Percentiles rank a stretch among this genome's conserved stretches.
phyloP scores from a whole-genome alignment of 345 rosid genomes.

The Gossypium anomalum region DNA sequence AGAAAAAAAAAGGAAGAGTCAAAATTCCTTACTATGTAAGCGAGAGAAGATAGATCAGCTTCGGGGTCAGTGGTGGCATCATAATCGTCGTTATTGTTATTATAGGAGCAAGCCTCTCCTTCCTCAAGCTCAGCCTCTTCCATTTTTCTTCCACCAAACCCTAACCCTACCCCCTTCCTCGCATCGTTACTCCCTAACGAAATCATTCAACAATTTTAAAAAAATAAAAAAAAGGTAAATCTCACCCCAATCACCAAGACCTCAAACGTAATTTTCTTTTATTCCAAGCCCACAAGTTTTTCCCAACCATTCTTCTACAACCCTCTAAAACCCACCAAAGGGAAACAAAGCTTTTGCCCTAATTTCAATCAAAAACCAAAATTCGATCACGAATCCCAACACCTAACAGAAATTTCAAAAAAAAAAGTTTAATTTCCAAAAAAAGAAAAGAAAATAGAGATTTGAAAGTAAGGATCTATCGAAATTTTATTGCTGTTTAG shows the following conservation, averaged over 20 bases:
- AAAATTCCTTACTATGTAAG: constrained; percentile 66
- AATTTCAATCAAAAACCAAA: constrained; percentile 26
- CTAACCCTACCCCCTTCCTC: constrained; percentile 46
- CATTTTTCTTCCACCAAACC: constrained; percentile 37
- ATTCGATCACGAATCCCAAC: constrained; percentile 38
- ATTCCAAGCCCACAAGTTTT: constrained; percentile 16
- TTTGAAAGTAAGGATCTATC: constrained; percentile 8
- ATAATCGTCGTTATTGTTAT: constrained; percentile 44
- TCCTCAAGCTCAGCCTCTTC: constrained; percentile 72
- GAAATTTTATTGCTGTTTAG: neutral
- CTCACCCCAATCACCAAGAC: constrained; percentile 21
- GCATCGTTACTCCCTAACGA: constrained; percentile 47
- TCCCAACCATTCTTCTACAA: constrained; percentile 20
- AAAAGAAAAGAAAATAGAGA: constrained; percentile 2
- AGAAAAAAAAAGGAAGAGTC: neutral
- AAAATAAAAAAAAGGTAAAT: constrained; percentile 22
- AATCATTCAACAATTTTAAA: constrained; percentile 31
- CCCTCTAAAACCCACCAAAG: constrained; percentile 32
- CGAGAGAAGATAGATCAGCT: constrained; percentile 65
- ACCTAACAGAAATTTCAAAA: neutral
- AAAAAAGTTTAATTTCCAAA: constrained; percentile 8
- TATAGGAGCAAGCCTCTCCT: constrained; percentile 67
- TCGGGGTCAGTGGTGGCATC: constrained; percentile 61
- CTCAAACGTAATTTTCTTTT: constrained; percentile 15
- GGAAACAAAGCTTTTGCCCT: constrained; percentile 27